phyloP scores from a whole-genome alignment of 2,329 filamentous ascomycete species.

The Tolypocladium tundrense region DNA sequence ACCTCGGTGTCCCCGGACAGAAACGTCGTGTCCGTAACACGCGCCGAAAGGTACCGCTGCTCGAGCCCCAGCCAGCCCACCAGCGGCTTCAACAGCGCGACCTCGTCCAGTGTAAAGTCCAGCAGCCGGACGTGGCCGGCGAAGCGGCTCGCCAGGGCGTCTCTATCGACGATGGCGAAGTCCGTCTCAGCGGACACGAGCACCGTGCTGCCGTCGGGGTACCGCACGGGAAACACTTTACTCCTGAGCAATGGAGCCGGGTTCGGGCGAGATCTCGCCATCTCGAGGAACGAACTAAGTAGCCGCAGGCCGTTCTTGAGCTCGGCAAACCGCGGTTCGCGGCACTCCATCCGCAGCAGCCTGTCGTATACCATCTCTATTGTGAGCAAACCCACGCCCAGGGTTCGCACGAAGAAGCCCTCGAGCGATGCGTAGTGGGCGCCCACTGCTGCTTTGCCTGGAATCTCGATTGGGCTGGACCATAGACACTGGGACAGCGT shows the following conservation, averaged over 20 bases:
- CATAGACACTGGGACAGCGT: slow-evolving; percentile 20
- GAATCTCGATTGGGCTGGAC: slow-evolving; percentile 19
- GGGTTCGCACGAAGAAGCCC: slow-evolving; percentile 17
- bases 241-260: slow-evolving; percentile 4
- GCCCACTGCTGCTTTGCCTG: slow-evolving; percentile 15
- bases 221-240: slow-evolving; percentile 13
- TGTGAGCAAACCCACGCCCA: slow-evolving; percentile 18
- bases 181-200: slow-evolving; percentile 6
- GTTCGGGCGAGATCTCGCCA: not conserved
- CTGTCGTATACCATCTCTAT: slow-evolving; percentile 20
- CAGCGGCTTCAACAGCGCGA: slow-evolving; percentile 17
- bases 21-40: slow-evolving; percentile 22
- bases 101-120: slow-evolving; percentile 24
- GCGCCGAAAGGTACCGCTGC: slow-evolving; percentile 19
- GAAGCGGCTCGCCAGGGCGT: slow-evolving; percentile 17
- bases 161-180: slow-evolving; percentile 25
- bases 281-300: slow-evolving; percentile 20
- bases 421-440: slow-evolving; percentile 16
- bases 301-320: slow-evolving; percentile 20
- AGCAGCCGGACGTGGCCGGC: slow-evolving; percentile 17
- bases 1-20: slow-evolving; percentile 7
- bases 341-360: slow-evolving; percentile 11
- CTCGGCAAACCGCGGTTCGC: slow-evolving; percentile 5
- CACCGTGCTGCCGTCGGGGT: slow-evolving; percentile 7
- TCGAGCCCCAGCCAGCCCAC: slow-evolving; percentile 22